Evolutionary conservation across 2,329 filamentous ascomycete species (phyloP).

Genomic region (Cercospora sojina): DNA sequence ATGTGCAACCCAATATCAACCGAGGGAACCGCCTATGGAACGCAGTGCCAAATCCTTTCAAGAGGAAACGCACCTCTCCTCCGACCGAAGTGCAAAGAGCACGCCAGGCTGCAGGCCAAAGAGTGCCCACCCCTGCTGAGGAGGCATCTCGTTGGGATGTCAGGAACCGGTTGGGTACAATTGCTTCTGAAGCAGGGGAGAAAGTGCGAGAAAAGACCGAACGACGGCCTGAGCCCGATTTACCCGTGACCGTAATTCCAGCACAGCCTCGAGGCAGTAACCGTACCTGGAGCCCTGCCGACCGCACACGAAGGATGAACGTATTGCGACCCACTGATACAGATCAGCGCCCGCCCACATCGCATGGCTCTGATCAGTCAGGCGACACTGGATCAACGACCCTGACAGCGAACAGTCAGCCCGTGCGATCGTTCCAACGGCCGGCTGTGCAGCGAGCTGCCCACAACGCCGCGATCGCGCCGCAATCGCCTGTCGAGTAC

Average conservation of each 20-base stretch:
- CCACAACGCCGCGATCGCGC: neutral
- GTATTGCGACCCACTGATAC: neutral
- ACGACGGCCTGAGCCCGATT: constrained; percentile 43
- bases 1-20: constrained; percentile 32
- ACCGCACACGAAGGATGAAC: constrained; percentile 12
- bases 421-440: neutral
- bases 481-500: neutral
- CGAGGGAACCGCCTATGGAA: constrained; percentile 47
- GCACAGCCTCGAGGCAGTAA: constrained; percentile 54
- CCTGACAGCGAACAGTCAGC: constrained; percentile 16
- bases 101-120: constrained; percentile 26
- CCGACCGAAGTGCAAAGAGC: constrained; percentile 61
- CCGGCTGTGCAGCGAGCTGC: constrained; percentile 3
- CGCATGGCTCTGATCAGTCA: constrained; percentile 10
- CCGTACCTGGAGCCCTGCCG: constrained; percentile 54
- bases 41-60: constrained; percentile 57
- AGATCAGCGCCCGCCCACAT: constrained; percentile 10
- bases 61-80: constrained; percentile 56
- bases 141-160: constrained; percentile 47
- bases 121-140: constrained; percentile 42
- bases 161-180: constrained; percentile 48
- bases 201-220: constrained; percentile 42
- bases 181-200: constrained; percentile 50
- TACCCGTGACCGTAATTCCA: constrained; percentile 62
- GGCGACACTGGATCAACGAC: constrained; percentile 20